Evolutionary conservation across 208 protist species (phyloP).

Genomic region (Phytomonas sp.): DNA sequence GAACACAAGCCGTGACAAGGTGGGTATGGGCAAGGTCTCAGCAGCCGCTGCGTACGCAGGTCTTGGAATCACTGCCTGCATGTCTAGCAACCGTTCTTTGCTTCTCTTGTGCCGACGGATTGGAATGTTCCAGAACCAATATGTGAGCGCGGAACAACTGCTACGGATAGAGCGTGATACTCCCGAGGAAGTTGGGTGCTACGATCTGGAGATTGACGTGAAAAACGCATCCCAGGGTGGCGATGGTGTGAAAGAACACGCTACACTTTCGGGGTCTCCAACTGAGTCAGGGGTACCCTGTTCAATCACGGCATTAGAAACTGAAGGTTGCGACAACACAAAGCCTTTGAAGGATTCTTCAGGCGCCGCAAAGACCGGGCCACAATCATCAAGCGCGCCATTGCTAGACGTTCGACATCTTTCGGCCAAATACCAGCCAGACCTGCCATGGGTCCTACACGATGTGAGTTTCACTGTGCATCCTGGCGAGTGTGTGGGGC

Average conservation of each 20-base stretch:
- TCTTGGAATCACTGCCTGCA: conserved; percentile 52
- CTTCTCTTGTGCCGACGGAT: conserved; percentile 53
- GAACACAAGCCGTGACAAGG: conserved; percentile 9
- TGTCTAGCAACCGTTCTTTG: conserved; percentile 41
- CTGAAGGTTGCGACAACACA: neutral
- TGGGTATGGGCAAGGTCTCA: conserved; percentile 11
- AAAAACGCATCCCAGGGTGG: neutral
- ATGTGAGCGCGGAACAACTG: conserved; percentile 65
- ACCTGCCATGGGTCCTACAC: conserved; percentile 56
- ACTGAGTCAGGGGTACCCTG: neutral
- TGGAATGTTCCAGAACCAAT: conserved; percentile 71
- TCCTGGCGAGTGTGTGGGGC: conserved; percentile 43
- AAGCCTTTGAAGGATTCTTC: neutral
- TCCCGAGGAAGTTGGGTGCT: conserved; percentile 15
- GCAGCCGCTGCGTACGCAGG: conserved; percentile 41
- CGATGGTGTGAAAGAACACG: neutral
- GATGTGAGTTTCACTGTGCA: conserved; percentile 48
- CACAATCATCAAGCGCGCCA: conserved; percentile 1
- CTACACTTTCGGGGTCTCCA: neutral
- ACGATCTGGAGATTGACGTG: neutral
- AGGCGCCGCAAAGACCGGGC: neutral
- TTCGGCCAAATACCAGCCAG: conserved; percentile 50
- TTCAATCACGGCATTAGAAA: neutral
- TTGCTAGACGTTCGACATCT: conserved; percentile 58
- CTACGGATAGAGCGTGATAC: conserved; percentile 36